A percentile compares a stretch with the other conserved stretches of the same genome.
These are phyloP conservation scores for Fraxinus paxiana DNA, from an alignment of 305 asterid genomes.

Conservation along the genomic window DNA sequence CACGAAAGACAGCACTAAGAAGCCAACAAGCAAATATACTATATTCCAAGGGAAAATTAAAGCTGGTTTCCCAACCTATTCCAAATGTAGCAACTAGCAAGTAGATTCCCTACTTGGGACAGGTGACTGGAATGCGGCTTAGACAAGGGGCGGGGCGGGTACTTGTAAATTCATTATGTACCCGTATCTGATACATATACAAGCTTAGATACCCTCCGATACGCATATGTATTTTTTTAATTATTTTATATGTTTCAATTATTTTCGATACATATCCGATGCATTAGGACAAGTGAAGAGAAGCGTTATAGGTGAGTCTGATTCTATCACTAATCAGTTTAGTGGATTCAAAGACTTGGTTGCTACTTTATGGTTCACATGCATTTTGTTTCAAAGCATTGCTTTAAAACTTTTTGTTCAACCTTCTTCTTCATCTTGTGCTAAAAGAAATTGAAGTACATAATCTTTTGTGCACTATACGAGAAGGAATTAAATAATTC, in stretches of 20 bases:
- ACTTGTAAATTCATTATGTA: not conserved
- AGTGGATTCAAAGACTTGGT: not conserved
- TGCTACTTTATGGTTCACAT: not conserved
- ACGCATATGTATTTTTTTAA: not conserved
- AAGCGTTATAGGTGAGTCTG: not conserved
- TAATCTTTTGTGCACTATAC: not conserved
- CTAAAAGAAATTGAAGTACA: not conserved
- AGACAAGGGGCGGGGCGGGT: not conserved
- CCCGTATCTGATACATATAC: not conserved
- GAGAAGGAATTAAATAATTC: not conserved
- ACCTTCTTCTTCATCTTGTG: not conserved
- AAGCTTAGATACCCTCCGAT: not conserved
- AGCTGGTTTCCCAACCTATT: not conserved
- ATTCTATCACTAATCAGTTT: not conserved
- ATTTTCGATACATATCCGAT: too few species aligned
- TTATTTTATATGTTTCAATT: not conserved
- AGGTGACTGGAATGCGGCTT: not conserved
- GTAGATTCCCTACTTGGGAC: not conserved
- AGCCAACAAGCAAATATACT: not conserved
- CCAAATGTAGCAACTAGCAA: not conserved
- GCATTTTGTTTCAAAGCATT: not conserved
- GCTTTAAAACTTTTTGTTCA: not conserved
- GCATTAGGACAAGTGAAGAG: not conserved
- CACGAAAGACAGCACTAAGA: not conserved
- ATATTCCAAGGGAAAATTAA: not conserved